Base-by-base conservation (phyloP, 1,139 yeast species). In the Candida tetrigidarum region DNA sequence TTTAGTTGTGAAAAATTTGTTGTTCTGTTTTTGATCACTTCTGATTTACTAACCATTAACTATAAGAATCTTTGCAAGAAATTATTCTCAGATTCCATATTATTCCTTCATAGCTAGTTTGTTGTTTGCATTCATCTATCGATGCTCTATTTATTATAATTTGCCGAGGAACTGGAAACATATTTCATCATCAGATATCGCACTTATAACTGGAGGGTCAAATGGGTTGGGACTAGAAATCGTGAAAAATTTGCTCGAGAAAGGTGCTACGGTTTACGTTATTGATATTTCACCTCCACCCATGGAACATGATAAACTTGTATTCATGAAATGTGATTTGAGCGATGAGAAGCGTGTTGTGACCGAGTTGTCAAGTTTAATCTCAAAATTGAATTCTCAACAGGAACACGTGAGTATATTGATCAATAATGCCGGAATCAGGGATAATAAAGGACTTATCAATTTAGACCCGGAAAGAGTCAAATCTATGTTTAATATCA, bases 341-440 rank as follows among this genome's bases (percentile, higher is more conserved):
- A 65, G 76, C 0, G 58, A 71, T 44, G 63, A 65, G n/a, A 48
- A 51, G 1, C 60, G 59, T 12, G 62, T 80, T 2, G 51, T 51
- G 3, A 3, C 11, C 0, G 49, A 52, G 1, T 27, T 71, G 3
- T 52, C 56, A 2, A 48, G 49, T 1, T 61, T 73, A 1, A 54
- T 74, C 2, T 45, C 54, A 0, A 45, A 52, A 6, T 66, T 83
- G 33, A 62, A 64, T 18, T 27, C 45, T 1, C 45, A 54, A n/a
- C 55, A 62, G 9, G 65, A 67, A 2, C 51, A 57, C 16, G 66
- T 86, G 2, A 75, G 83, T 26, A 67, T 86, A 0, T 61, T 88
- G 35, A 67, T 91, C 20, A 86, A 86, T 57, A 89, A 88, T 60
- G 96, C 96, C 0, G 96, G 93, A 0, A 65, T 83, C 9, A 71